A percentile compares a stretch with the other conserved stretches of the same genome.
phyloP scores from a whole-genome alignment of 495 filamentous ascomycete genomes.

The Stereocaulon alpinum region DNA sequence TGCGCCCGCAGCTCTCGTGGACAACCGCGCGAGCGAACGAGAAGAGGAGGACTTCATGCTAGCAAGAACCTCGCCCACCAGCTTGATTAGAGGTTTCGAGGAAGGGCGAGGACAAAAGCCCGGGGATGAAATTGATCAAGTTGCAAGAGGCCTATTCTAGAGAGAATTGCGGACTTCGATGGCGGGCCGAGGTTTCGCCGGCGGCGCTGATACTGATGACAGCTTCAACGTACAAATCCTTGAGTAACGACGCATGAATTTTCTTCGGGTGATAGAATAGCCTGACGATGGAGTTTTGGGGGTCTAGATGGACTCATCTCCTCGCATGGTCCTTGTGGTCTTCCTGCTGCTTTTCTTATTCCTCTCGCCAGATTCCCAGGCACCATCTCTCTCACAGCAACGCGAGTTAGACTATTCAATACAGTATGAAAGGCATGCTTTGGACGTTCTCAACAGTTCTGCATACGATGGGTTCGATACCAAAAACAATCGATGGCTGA shows the following conservation, averaged over 20 bases:
- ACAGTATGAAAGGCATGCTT: constrained; percentile 43
- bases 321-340: constrained; percentile 39
- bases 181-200: neutral
- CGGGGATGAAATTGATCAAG: no score
- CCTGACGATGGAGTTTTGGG: neutral
- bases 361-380: constrained; percentile 37
- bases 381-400: constrained; percentile 37
- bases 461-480: constrained; percentile 66
- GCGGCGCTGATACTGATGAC: neutral
- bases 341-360: constrained; percentile 40
- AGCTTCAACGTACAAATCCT: neutral
- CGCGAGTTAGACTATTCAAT: constrained; percentile 36
- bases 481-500: constrained; percentile 50
- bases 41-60: constrained; percentile 7
- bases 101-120: neutral
- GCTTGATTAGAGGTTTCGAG: no score
- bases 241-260: neutral
- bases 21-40: constrained; percentile 6
- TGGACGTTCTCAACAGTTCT: constrained; percentile 58
- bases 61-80: no score
- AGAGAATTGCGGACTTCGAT: neutral
- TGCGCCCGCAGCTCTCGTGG: neutral
- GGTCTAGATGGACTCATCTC: constrained; percentile 22
- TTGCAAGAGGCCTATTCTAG: neutral
- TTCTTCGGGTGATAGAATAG: neutral